Base-by-base conservation (phyloP, 2,329 filamentous ascomycete species). In the Claviceps sp. region DNA sequence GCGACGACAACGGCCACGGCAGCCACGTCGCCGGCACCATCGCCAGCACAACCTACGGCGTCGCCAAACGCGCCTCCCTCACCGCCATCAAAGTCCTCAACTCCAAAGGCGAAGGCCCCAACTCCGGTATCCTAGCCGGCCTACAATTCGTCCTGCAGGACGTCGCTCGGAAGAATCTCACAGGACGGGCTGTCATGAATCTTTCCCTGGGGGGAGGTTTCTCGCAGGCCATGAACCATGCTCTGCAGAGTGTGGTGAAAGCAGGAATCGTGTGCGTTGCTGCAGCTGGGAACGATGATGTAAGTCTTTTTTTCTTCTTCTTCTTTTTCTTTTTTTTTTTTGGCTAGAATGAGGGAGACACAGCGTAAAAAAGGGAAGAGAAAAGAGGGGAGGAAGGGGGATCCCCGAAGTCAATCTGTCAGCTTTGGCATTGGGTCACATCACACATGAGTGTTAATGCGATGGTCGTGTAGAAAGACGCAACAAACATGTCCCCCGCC, bases 11-110 rank as follows among this genome's bases (percentile, higher is more conserved):
- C 59, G 81, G 81, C 13, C 81, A 84, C 64, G 81, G 81, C 42
- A 80, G 72, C 52, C 82, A 84, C 67, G 78, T 82, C 26, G 73
- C 79, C 9, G 81, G 79, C 24, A 84, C 79, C 16, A 76, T 82
- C 44, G 81, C 70, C 22, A 78, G 79, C 37, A 70, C 67, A 50
- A 82, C 76, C 2, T 83, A 78, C 54, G 81, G 81, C 56, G 78
- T 84, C 5, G 77, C 80, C 59, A 82, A 82, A 68, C 74, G 73
- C 51, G 73, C 72, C 52, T 66, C 68, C 51, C 64, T 82, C 42
- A 61, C 75, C 50, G 77, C 72, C 40, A 78, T 84, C 66, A 84
- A 83, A 71, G 79, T 83, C 7, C 70, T 82, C n/a, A 74, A 73
- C 52, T 74, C 60, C 43, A 47, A 61, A 4, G 69, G 69, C 24